Percentiles rank a stretch among this genome's conserved stretches.
Evolutionary conservation across 352 stramenopile species (phyloP).

Genomic region (Saprolegnia parasitica): DNA sequence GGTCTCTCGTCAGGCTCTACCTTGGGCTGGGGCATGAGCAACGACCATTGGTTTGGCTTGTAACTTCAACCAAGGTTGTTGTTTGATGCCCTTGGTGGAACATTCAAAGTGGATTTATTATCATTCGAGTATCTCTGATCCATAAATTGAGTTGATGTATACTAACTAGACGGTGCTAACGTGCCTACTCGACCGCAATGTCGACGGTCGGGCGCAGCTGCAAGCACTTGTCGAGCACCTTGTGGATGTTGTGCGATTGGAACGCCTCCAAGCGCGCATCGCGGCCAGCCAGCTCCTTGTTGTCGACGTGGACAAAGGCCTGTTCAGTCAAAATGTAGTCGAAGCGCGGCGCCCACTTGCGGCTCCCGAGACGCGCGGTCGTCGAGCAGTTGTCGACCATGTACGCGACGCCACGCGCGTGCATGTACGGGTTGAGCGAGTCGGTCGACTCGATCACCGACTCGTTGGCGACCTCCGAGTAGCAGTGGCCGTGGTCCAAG

Average conservation of each 20-base stretch:
- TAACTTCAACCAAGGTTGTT: neutral
- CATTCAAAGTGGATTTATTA: too few species aligned
- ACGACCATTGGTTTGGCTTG: constrained; percentile 43
- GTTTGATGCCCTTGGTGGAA: too few species aligned
- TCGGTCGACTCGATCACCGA: constrained; percentile 98
- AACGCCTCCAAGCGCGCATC: constrained; percentile 87
- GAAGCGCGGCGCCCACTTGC: constrained; percentile 98
- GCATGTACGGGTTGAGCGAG: constrained; percentile 98
- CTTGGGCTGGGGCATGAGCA: constrained; percentile 46
- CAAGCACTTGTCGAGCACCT: constrained; percentile 93
- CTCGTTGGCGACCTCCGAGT: constrained; percentile 98
- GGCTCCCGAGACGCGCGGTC: constrained; percentile 94
- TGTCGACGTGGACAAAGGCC: constrained; percentile 93
- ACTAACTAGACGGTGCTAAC: too few species aligned
- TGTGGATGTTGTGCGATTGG: constrained; percentile 95
- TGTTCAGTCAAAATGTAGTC: constrained; percentile 98
- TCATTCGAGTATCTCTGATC: too few species aligned
- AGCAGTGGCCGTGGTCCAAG: constrained; percentile 93
- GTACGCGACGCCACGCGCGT: constrained; percentile 96
- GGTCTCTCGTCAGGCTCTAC: constrained; percentile 42
- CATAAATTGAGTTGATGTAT: too few species aligned
- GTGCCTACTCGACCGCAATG: constrained; percentile 81
- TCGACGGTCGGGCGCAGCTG: constrained; percentile 95
- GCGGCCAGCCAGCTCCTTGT: constrained; percentile 63
- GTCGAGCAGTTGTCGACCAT: constrained; percentile 99